Evolutionary conservation across 345 rosid species (phyloP).

Genomic region (Boechera retrofracta): DNA sequence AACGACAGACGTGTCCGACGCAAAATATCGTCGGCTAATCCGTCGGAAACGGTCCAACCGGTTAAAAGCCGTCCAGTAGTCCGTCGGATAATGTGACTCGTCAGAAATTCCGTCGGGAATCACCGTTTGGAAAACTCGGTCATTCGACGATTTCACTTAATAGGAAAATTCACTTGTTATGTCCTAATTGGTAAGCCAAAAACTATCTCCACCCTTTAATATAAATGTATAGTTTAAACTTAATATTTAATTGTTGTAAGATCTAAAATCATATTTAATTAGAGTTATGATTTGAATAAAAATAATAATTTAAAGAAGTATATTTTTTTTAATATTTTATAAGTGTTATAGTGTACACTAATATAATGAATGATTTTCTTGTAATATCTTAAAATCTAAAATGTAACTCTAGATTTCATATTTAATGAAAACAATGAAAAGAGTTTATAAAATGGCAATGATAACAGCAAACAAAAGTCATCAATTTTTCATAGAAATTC

Average conservation of each 20-base stretch:
- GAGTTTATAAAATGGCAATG: background rate
- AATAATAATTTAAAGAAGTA: background rate
- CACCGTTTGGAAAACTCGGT: background rate
- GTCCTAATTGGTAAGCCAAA: background rate
- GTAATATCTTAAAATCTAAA: background rate
- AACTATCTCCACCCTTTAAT: background rate
- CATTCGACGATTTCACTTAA: background rate
- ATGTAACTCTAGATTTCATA: background rate
- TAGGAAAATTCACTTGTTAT: background rate
- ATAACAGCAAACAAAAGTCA: background rate
- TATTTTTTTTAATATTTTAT: background rate
- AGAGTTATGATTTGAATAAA: background rate
- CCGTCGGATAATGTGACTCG: too few species aligned
- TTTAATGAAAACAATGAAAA: background rate
- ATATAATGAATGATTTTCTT: background rate
- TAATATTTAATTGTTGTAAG: too few species aligned
- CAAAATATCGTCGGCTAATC: too few species aligned
- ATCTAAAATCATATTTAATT: background rate
- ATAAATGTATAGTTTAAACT: background rate
- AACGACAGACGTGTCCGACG: too few species aligned
- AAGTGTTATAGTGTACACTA: too few species aligned
- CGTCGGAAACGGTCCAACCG: too few species aligned
- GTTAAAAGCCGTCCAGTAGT: too few species aligned
- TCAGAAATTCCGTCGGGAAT: too few species aligned
- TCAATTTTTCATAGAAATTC: background rate